Conservation (phyloP, 768 basidiomycete genomes). For the Phlebiopsis flavidoalba region DNA sequence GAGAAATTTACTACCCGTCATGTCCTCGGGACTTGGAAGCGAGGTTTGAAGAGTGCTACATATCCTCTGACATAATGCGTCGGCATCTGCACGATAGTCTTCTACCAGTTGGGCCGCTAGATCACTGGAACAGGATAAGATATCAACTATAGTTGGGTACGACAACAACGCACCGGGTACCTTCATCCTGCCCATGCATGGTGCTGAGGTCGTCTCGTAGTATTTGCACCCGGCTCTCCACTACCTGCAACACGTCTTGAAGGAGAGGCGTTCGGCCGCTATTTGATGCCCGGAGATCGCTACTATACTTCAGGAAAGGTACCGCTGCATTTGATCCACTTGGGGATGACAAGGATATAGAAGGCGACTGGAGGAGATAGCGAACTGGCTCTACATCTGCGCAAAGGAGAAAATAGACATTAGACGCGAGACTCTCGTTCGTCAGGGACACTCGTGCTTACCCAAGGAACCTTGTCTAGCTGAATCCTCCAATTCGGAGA, state of each 20-base stretch:
- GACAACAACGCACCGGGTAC: slow-evolving; percentile 35
- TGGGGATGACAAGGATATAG: slow-evolving; percentile 34
- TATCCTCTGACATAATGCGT: slow-evolving; percentile 39
- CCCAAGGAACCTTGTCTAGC: not conserved
- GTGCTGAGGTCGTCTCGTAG: slow-evolving; percentile 58
- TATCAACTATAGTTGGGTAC: not conserved
- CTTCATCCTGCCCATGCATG: slow-evolving; percentile 36
- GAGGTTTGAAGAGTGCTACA: slow-evolving; percentile 35
- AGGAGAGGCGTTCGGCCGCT: slow-evolving; percentile 60
- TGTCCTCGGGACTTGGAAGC: slow-evolving; percentile 26
- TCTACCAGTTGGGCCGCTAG: slow-evolving; percentile 38
- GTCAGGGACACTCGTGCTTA: not conserved
- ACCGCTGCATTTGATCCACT: slow-evolving; percentile 31
- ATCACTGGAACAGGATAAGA: not conserved
- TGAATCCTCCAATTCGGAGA: slow-evolving; percentile 11
- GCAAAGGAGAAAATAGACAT: not conserved
- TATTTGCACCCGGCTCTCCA: slow-evolving; percentile 55
- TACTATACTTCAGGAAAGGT: slow-evolving; percentile 58
- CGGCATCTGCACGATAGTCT: slow-evolving; percentile 48
- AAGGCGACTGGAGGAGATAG: slow-evolving; percentile 53
- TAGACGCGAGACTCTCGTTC: not conserved
- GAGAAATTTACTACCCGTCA: slow-evolving; percentile 36
- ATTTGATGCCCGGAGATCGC: slow-evolving; percentile 58
- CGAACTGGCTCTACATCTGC: slow-evolving; percentile 48
- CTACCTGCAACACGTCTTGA: slow-evolving; percentile 46